Percentiles rank a stretch among this genome's conserved stretches.
Evolutionary conservation across 2,329 filamentous ascomycete genomes (phyloP).

Genomic region (Arthrobotrys sinensis): DNA sequence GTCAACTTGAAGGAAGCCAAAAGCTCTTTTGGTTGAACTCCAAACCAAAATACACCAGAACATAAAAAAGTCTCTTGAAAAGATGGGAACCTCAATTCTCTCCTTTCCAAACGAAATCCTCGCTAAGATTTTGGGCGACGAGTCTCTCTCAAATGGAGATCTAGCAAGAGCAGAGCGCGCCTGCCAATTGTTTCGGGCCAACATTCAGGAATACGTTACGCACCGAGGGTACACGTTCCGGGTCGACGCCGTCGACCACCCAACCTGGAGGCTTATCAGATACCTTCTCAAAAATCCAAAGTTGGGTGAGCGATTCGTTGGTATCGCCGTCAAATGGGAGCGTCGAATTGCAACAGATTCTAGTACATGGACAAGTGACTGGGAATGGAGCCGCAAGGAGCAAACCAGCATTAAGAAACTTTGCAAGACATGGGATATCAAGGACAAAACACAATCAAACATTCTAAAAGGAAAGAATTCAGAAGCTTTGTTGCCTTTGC

Average conservation of each 20-base stretch:
- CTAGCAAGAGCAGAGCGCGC: not conserved
- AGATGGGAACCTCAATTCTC: constrained; percentile 10
- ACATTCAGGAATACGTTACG: constrained; percentile 8
- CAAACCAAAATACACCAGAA: no score
- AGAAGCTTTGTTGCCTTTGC: constrained; percentile 25
- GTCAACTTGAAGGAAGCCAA: no score
- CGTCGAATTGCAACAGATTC: constrained; percentile 1
- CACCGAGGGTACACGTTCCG: constrained; percentile 25
- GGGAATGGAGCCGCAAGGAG: constrained; percentile 28
- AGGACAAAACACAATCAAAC: not conserved
- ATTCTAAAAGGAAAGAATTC: constrained; percentile 27
- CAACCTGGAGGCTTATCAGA: constrained; percentile 25
- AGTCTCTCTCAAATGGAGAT: constrained; percentile 24
- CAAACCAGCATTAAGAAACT: not conserved
- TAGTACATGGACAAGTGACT: constrained; percentile 1
- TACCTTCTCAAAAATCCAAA: constrained; percentile 22
- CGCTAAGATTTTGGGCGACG: not conserved
- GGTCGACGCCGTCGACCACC: constrained; percentile 17
- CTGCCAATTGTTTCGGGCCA: constrained; percentile 17
- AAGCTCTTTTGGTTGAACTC: no score
- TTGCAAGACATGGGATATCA: not conserved
- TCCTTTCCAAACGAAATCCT: constrained; percentile 27
- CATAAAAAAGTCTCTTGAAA: no score
- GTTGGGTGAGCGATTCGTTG: constrained; percentile 8
- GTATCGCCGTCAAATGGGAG: constrained; percentile 36